A percentile compares a stretch with the other conserved stretches of the same genome.
These are phyloP conservation scores for Ganoderma lingzhi DNA, from an alignment of 1,284 basidiomycete genomes.

Conservation along the genomic window DNA sequence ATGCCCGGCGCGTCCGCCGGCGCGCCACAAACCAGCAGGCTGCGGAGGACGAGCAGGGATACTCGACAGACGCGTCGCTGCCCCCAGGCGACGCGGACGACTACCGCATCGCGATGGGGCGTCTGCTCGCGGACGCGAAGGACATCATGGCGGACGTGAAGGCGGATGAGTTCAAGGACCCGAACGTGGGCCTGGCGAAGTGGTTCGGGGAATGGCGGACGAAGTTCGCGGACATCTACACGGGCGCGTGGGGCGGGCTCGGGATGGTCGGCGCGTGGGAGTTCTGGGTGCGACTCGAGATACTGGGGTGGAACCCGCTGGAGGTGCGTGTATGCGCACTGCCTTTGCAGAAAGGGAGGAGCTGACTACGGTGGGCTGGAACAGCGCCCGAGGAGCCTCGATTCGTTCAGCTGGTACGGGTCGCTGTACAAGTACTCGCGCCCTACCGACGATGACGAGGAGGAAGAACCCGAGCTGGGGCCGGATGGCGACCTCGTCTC, in stretches of 20 bases:
- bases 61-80: slow-evolving; percentile 85
- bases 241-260: slow-evolving; percentile 89
- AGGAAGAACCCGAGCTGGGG: slow-evolving; percentile 67
- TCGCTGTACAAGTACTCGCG: slow-evolving; percentile 83
- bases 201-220: slow-evolving; percentile 87
- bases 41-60: slow-evolving; percentile 71
- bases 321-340: slow-evolving; percentile 56
- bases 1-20: slow-evolving; percentile 55
- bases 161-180: slow-evolving; percentile 87
- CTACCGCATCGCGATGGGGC: slow-evolving; percentile 69
- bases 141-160: slow-evolving; percentile 85
- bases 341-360: background rate
- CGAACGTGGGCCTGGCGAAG: slow-evolving; percentile 71
- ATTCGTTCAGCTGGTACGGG: slow-evolving; percentile 87
- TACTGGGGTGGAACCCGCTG: slow-evolving; percentile 88
- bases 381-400: slow-evolving; percentile 68
- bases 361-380: slow-evolving; percentile 24
- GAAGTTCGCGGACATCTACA: slow-evolving; percentile 83
- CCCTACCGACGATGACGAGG: slow-evolving; percentile 47
- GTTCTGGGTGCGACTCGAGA: slow-evolving; percentile 92
- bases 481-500: slow-evolving; percentile 90
- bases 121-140: slow-evolving; percentile 60
- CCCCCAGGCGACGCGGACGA: slow-evolving; percentile 72
- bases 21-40: slow-evolving; percentile 37
- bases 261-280: slow-evolving; percentile 94